Evolutionary conservation across 2,329 filamentous ascomycete genomes (phyloP).

Genomic region (Botrytis porri): DNA sequence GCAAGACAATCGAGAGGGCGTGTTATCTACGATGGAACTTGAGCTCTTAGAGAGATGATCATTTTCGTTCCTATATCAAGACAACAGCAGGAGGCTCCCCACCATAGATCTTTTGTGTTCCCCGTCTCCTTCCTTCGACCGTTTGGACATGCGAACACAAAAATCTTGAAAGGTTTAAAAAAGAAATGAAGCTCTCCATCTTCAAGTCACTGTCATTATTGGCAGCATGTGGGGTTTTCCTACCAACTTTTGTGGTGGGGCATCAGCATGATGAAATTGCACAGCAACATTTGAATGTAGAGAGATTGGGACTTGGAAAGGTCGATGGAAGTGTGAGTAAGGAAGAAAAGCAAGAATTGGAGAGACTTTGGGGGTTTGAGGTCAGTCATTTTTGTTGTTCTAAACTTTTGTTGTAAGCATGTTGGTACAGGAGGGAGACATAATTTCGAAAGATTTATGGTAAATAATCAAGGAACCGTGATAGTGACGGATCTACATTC

Average conservation of each 20-base stretch:
- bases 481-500: neutral
- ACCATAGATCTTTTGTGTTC: too few relatives aligned
- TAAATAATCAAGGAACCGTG: neutral
- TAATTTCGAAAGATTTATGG: neutral
- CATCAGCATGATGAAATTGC: neutral
- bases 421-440: neutral
- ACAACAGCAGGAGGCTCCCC: neutral
- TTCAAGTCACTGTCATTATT: neutral
- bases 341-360: constrained; percentile 51
- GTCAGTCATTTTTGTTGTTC: constrained; percentile 36
- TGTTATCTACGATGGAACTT: neutral
- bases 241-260: neutral
- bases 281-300: neutral
- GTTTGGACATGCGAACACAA: neutral
- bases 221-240: neutral
- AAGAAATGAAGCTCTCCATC: neutral
- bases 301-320: constrained; percentile 1
- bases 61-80: neutral
- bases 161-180: neutral
- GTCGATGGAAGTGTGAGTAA: constrained; percentile 36
- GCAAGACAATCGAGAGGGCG: neutral
- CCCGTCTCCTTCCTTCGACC: neutral
- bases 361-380: constrained; percentile 57
- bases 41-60: neutral
- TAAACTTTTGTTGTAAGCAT: neutral